phyloP scores from a whole-genome alignment of 768 basidiomycete species.

The Tricholoma sp. region DNA sequence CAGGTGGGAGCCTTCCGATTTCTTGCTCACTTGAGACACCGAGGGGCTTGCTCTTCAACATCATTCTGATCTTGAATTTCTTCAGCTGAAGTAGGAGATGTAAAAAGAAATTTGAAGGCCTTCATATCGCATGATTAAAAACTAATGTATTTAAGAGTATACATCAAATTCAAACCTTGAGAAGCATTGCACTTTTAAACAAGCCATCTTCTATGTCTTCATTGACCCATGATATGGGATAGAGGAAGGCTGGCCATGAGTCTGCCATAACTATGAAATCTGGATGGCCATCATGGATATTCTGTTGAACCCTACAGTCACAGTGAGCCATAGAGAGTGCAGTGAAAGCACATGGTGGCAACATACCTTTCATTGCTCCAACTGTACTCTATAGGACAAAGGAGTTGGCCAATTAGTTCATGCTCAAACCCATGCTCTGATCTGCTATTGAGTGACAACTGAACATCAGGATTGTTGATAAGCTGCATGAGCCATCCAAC shows the following conservation, averaged over 20 bases:
- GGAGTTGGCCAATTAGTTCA: constrained; percentile 12
- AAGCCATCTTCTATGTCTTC: background rate
- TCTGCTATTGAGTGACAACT: background rate
- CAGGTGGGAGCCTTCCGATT: background rate
- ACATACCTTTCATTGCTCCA: constrained; percentile 10
- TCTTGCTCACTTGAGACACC: background rate
- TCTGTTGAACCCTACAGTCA: background rate
- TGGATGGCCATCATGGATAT: background rate
- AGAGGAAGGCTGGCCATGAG: constrained; percentile 15
- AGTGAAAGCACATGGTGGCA: background rate
- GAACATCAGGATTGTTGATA: background rate
- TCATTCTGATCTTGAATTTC: background rate
- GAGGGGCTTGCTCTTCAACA: background rate
- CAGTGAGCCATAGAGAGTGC: too few species aligned
- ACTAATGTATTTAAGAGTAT: too few species aligned
- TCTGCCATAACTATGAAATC: constrained; percentile 7
- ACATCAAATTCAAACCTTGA: too few species aligned
- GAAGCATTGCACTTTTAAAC: background rate
- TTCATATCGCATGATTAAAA: background rate
- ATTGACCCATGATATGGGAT: constrained; percentile 2
- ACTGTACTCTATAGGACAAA: constrained; percentile 15
- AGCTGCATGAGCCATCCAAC: background rate
- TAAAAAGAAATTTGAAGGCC: background rate
- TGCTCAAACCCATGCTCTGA: constrained; percentile 11
- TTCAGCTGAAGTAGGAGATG: background rate